phyloP scores from a whole-genome alignment of 1,284 basidiomycete species.

The Phellinidium pouzarii region DNA sequence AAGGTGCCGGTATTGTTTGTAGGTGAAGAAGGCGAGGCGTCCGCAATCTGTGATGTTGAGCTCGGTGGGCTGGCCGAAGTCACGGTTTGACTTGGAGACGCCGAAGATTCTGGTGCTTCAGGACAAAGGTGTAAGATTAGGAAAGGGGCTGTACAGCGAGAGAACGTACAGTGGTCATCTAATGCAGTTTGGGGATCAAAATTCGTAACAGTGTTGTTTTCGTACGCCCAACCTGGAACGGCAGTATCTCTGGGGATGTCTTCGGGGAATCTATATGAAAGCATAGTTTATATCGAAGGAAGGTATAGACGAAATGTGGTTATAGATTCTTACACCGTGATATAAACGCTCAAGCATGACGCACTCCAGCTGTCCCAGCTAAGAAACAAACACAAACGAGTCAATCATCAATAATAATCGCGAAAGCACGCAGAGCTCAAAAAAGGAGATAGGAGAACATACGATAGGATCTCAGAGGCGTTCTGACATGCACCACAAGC shows the following conservation, averaged over 20 bases:
- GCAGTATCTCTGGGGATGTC: constrained; percentile 18
- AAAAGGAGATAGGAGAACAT: background rate
- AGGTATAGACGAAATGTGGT: background rate
- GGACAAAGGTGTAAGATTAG: background rate
- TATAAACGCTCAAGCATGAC: constrained; percentile 5
- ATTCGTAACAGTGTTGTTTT: constrained; percentile 1
- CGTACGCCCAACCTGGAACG: constrained; percentile 21
- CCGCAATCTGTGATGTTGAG: background rate
- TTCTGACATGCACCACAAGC: constrained; percentile 21
- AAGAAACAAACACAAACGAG: background rate
- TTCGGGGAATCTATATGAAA: constrained; percentile 13
- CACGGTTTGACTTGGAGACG: background rate
- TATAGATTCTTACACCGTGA: background rate
- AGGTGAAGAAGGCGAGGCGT: too few relatives aligned
- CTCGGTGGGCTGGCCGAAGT: background rate
- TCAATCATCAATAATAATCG: background rate
- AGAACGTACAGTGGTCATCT: background rate
- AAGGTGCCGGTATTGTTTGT: background rate
- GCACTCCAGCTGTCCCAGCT: constrained; percentile 15
- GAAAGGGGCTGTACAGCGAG: background rate
- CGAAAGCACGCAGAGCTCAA: background rate
- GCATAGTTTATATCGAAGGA: background rate
- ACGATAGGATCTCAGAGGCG: constrained; percentile 13
- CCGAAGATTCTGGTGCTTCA: background rate
- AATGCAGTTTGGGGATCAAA: background rate